phyloP scores from a whole-genome alignment of 106 monocot genomes.

The Allium sativum region DNA sequence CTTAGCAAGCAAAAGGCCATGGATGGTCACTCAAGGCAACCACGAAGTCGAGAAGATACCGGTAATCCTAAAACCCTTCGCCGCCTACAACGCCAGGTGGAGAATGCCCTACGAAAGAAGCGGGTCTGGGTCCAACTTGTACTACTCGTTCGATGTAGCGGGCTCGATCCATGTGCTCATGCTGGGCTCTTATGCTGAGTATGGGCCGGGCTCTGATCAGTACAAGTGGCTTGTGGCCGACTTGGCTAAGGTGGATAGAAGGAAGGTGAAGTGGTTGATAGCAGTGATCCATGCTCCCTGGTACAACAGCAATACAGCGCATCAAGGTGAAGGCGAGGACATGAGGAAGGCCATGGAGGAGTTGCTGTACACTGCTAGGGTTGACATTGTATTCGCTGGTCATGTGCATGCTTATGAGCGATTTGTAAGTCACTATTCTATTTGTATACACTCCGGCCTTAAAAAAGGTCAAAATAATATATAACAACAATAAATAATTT shows the following conservation, averaged over 20 bases:
- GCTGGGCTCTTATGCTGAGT: conserved; percentile 52
- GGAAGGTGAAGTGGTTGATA: conserved; percentile 46
- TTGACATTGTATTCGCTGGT: conserved; percentile 47
- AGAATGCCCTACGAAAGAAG: conserved; percentile 46
- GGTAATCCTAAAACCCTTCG: conserved; percentile 22
- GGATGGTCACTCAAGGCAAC: conserved; percentile 65
- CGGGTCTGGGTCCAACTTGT: conserved; percentile 42
- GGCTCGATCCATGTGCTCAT: conserved; percentile 38
- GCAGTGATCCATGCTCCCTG: conserved; percentile 80
- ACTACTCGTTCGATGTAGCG: conserved; percentile 51
- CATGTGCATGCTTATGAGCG: conserved; percentile 65
- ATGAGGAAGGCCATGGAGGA: conserved; percentile 48
- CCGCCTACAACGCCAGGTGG: conserved; percentile 53
- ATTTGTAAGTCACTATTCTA: conserved; percentile 17
- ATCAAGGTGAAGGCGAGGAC: conserved; percentile 46
- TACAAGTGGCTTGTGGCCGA: conserved; percentile 33
- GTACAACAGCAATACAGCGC: conserved; percentile 61
- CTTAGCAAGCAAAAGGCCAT: conserved; percentile 30
- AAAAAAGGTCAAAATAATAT: no score
- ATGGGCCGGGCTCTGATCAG: conserved; percentile 27
- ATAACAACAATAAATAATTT: no score
- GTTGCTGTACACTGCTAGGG: conserved; percentile 27
- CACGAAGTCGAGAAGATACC: conserved; percentile 57
- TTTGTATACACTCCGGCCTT: not conserved
- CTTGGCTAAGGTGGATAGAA: conserved; percentile 35